A percentile compares a stretch with the other conserved stretches of the same genome.
phyloP scores from a whole-genome alignment of 768 basidiomycete genomes.

The Arthromyces matolae region DNA sequence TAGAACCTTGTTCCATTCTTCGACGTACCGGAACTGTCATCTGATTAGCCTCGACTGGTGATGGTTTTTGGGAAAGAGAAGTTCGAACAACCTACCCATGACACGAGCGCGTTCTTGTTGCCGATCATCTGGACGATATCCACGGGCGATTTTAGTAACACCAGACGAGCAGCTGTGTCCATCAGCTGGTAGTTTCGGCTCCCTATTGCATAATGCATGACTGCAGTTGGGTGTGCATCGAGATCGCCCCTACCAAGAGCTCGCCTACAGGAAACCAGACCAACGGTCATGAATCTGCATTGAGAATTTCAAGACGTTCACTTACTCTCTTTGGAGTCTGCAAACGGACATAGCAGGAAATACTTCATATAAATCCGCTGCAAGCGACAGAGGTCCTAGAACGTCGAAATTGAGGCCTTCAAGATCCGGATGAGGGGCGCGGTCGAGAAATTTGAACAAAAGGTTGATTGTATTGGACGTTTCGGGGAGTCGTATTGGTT shows the following conservation, averaged over 20 bases:
- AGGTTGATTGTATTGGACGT: neutral
- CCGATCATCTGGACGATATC: neutral
- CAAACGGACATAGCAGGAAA: slow-evolving; percentile 1
- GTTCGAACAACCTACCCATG: neutral
- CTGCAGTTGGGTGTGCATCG: neutral
- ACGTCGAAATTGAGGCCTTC: neutral
- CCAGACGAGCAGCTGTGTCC: slow-evolving; percentile 1
- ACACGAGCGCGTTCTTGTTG: neutral
- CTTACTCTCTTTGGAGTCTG: neutral
- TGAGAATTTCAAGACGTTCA: too few species aligned
- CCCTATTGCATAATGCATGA: slow-evolving; percentile 3
- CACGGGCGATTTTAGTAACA: neutral
- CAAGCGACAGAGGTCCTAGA: slow-evolving; percentile 6
- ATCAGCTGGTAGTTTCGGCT: slow-evolving; percentile 2
- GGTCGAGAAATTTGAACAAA: slow-evolving; percentile 1
- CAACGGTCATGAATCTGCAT: neutral
- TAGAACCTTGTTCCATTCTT: slow-evolving; percentile 2
- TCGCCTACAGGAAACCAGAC: neutral
- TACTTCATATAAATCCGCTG: slow-evolving; percentile 2
- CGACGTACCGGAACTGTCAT: slow-evolving; percentile 2
- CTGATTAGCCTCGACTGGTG: neutral
- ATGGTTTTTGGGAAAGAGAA: too few species aligned
- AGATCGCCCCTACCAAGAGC: neutral
- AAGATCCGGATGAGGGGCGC: slow-evolving; percentile 5
- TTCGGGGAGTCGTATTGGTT: neutral